Conservation (phyloP, 441 rosid genomes). For the Mallotus repandus region DNA sequence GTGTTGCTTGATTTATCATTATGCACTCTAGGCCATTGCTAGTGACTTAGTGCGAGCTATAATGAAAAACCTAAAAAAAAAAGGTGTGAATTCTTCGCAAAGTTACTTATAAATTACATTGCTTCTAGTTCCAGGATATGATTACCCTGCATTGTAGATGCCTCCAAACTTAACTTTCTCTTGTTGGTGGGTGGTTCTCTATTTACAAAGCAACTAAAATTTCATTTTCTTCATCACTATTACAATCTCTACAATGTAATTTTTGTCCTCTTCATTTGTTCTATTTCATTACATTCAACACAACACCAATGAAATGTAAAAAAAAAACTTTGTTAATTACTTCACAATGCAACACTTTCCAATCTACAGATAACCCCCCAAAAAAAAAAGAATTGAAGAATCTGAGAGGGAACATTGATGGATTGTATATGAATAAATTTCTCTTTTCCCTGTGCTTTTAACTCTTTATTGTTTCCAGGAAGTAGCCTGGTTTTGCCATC, state of each 20-base stretch:
- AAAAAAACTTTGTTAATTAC: background rate
- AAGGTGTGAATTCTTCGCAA: background rate
- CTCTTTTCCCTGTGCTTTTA: background rate
- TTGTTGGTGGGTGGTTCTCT: background rate
- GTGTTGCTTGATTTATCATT: conserved; percentile 5
- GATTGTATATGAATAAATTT: background rate
- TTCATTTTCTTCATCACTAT: background rate
- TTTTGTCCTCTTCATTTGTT: background rate
- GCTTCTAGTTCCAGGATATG: background rate
- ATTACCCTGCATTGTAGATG: conserved; percentile 2
- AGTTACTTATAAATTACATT: conserved; percentile 12
- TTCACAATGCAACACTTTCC: conserved; percentile 7
- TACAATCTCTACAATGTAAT: background rate
- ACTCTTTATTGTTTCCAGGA: background rate
- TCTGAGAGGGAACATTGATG: background rate
- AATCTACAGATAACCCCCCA: background rate
- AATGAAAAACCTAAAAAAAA: background rate
- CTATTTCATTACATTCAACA: background rate
- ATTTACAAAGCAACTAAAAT: background rate
- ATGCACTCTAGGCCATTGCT: background rate
- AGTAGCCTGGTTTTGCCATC: background rate
- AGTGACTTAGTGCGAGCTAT: conserved; percentile 1
- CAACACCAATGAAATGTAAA: background rate
- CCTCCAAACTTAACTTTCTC: background rate
- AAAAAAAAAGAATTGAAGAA: background rate